These are phyloP conservation scores for Alopecurus myosuroides DNA, from an alignment of 176 grass and related monocot genomes.

Conservation along the genomic window DNA sequence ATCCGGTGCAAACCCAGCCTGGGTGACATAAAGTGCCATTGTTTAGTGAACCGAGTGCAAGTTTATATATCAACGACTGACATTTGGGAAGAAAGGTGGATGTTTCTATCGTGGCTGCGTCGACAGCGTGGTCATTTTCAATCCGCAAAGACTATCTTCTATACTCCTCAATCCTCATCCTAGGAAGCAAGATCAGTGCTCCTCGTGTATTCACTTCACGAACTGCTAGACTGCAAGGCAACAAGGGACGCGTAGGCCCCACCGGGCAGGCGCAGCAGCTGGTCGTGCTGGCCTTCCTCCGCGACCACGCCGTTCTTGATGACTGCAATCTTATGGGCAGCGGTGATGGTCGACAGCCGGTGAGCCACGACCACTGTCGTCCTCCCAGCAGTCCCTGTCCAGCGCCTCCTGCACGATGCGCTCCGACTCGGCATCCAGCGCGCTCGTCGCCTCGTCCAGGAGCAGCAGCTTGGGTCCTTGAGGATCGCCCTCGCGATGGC, in stretches of 20 bases:
- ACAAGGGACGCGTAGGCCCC: conserved; percentile 40
- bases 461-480: conserved; percentile 42
- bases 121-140: not conserved
- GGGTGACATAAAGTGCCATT: too few relatives aligned
- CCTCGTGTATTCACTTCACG: not conserved
- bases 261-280: conserved; percentile 10
- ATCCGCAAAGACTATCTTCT: not conserved
- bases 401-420: conserved; percentile 48
- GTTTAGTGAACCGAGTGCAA: too few relatives aligned
- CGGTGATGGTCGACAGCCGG: conserved; percentile 42
- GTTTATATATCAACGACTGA: too few relatives aligned
- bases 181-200: not conserved
- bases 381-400: conserved; percentile 48
- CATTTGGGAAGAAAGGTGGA: not conserved
- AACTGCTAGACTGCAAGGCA: conserved; percentile 29
- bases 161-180: not conserved
- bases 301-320: conserved; percentile 45
- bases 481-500: conserved; percentile 63
- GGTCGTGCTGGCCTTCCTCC: conserved; percentile 43
- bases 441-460: conserved; percentile 61
- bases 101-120: not conserved
- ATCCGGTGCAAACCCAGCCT: too few relatives aligned
- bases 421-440: conserved; percentile 57
- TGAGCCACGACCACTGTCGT: conserved; percentile 42
- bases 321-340: conserved; percentile 37